A percentile compares a stretch with the other conserved stretches of the same genome.
Conservation (phyloP, 2,329 filamentous ascomycete genomes). For the Paracorniculantispora psalliotae region DNA sequence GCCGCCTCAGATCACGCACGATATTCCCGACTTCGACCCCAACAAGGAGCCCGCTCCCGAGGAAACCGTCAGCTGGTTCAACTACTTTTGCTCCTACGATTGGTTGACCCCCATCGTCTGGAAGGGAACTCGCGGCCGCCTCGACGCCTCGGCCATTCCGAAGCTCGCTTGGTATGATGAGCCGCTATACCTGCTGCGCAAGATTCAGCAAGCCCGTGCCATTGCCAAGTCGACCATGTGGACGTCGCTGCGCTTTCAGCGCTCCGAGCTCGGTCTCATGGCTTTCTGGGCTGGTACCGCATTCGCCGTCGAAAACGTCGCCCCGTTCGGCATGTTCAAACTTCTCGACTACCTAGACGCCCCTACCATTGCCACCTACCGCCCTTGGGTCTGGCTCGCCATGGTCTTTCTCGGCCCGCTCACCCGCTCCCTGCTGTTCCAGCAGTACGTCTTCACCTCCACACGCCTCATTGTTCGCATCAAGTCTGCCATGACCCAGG, state of each 20-base stretch:
- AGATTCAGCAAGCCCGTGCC: constrained; percentile 38
- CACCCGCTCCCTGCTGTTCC: constrained; percentile 44
- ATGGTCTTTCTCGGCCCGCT: constrained; percentile 48
- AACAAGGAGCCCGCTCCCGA: constrained; percentile 41
- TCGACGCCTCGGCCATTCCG: constrained; percentile 45
- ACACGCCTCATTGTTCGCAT: constrained; percentile 52
- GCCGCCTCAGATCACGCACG: constrained; percentile 36
- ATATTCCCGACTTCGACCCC: constrained; percentile 33
- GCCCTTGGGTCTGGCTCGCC: constrained; percentile 49
- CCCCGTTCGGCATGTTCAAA: constrained; percentile 50
- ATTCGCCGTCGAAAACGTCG: constrained; percentile 43
- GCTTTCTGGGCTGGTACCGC: constrained; percentile 32
- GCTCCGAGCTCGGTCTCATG: constrained; percentile 41
- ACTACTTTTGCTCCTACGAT: constrained; percentile 44
- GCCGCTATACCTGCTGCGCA: constrained; percentile 41
- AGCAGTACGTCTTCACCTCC: constrained; percentile 54
- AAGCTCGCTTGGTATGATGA: constrained; percentile 52
- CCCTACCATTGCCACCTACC: constrained; percentile 39
- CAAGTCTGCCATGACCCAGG: constrained; percentile 53
- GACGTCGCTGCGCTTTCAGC: constrained; percentile 41
- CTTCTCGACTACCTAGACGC: constrained; percentile 47
- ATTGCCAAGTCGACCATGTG: constrained; percentile 39
- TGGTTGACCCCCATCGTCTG: constrained; percentile 23
- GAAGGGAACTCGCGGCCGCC: constrained; percentile 39
- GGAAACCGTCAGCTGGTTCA: constrained; percentile 50